Evolutionary conservation across 2,329 filamentous ascomycete species (phyloP).

Genomic region (Lecanicillium sp.): DNA sequence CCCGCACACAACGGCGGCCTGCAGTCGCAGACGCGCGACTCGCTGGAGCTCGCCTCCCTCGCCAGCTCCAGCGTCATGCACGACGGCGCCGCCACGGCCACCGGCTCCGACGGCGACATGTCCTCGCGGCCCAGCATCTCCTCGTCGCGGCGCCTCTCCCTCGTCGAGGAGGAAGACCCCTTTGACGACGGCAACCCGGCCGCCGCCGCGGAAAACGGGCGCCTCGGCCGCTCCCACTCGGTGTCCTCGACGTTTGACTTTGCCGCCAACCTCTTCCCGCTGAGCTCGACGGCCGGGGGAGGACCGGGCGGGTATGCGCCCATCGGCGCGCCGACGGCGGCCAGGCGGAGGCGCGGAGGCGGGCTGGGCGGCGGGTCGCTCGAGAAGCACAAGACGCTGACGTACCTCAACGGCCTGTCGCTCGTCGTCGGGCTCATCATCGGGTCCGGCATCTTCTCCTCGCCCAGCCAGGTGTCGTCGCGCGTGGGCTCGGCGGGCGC

Average conservation of each 20-base stretch:
- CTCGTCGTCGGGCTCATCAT: conserved; percentile 91
- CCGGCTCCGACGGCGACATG: conserved; percentile 41
- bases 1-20: conserved; percentile 24
- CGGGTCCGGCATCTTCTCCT: conserved; percentile 93
- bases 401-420: conserved; percentile 87
- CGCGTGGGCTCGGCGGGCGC: conserved; percentile 90
- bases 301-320: conserved; percentile 66
- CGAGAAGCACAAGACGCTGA: conserved; percentile 93
- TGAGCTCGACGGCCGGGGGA: conserved; percentile 70
- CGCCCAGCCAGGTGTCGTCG: conserved; percentile 83
- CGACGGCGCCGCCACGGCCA: conserved; percentile 32
- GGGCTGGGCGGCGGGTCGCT: conserved; percentile 67
- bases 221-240: conserved; percentile 67
- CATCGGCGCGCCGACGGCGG: conserved; percentile 67
- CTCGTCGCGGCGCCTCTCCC: conserved; percentile 85
- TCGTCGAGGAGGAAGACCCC: conserved; percentile 75
- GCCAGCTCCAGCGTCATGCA: conserved; percentile 65
- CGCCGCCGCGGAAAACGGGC: conserved; percentile 16
- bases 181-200: conserved; percentile 53
- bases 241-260: conserved; percentile 94
- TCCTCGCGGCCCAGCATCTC: conserved; percentile 79
- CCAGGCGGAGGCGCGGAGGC: conserved; percentile 40
- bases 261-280: conserved; percentile 82
- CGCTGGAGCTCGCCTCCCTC: conserved; percentile 90
- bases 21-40: conserved; percentile 64